Conservation (phyloP, 2,329 filamentous ascomycete genomes). For the Fusarium ramigenum region DNA sequence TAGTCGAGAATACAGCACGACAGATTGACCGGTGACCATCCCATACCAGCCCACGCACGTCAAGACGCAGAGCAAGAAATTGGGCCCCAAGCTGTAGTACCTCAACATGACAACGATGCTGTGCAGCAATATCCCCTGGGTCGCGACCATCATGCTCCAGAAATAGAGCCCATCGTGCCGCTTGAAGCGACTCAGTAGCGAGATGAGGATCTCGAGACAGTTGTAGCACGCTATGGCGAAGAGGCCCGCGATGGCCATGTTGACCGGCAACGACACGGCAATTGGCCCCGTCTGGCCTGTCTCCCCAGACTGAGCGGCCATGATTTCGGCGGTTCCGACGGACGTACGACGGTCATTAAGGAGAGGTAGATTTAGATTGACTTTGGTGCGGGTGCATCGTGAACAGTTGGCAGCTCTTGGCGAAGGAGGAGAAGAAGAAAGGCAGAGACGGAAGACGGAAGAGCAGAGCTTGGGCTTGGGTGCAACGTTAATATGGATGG, state of each 20-base stretch:
- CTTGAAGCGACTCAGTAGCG: slow-evolving; percentile 27
- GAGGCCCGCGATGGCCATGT: slow-evolving; percentile 32
- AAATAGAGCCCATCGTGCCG: slow-evolving; percentile 29
- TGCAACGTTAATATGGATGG: neutral
- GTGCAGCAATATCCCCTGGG: slow-evolving; percentile 21
- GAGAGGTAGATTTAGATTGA: neutral
- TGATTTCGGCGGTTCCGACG: slow-evolving; percentile 12
- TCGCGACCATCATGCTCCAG: slow-evolving; percentile 29
- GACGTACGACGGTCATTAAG: slow-evolving; percentile 18
- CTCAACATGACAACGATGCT: slow-evolving; percentile 29
- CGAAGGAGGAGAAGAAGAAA: neutral
- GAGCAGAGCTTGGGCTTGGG: neutral
- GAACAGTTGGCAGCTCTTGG: neutral
- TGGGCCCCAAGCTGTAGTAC: slow-evolving; percentile 31
- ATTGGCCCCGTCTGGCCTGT: slow-evolving; percentile 27
- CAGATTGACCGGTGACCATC: slow-evolving; percentile 33
- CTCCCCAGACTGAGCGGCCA: slow-evolving; percentile 14
- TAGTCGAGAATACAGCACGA: slow-evolving; percentile 29
- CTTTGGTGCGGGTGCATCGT: neutral
- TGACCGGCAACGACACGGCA: slow-evolving; percentile 12
- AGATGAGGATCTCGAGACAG: slow-evolving; percentile 33
- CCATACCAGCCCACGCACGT: slow-evolving; percentile 35
- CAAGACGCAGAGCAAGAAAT: slow-evolving; percentile 29
- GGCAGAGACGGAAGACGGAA: neutral
- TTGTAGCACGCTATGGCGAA: slow-evolving; percentile 33